Evolutionary conservation across 495 filamentous ascomycete species (phyloP), one percentile per base, ranked within the genome.

Genomic region (Chlorociboria aeruginascens): DNA sequence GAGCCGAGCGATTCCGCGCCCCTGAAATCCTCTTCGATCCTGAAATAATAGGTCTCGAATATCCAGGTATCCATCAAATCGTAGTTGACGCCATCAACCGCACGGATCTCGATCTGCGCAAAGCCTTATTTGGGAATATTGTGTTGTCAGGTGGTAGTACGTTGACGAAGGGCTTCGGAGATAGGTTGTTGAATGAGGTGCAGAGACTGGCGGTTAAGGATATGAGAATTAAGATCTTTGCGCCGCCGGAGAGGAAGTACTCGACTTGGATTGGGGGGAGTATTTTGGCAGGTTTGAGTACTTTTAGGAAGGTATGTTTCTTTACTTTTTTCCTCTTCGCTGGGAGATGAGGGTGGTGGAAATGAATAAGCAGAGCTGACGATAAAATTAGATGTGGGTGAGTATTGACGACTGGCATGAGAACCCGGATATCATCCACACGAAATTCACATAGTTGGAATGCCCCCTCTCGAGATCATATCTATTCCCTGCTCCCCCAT

Each of bases 401-500:
- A 93, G 85, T 58, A 86, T 90, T 58, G 93, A 96, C 56, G 92
- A 97, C 68, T 99, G 90, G 89, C 93, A 99, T 60, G 92, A 99
- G 72, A 90, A 99, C 64, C 92, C 92, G 6, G 90, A 99, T 54
- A 86, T 96, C 52, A 97, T 99, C 62, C 89, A 96, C 67, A 92
- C 86, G 54, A 96, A 95, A 67, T 94, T 97, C 61, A 86, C 85
- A 49, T 97, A 67, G 35, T 49, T 32, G 13, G 9, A 36, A 12
- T 14, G n/a, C 34, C 20, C 4, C 20, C 20, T 4, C 20, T 25
- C 4, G 20, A 25, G 20, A 25, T 25, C 20, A 25, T 25, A 25
- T 25, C 20, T 36, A 3, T 12, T 36, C 6, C 6, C 3, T 36
- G n/a, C 33, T n/a, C n/a, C 33, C n/a, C 8, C 33, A 8, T 35